Evolutionary conservation across 2,329 filamentous ascomycete genomes (phyloP).

Genomic region (Nemania diffusa): DNA sequence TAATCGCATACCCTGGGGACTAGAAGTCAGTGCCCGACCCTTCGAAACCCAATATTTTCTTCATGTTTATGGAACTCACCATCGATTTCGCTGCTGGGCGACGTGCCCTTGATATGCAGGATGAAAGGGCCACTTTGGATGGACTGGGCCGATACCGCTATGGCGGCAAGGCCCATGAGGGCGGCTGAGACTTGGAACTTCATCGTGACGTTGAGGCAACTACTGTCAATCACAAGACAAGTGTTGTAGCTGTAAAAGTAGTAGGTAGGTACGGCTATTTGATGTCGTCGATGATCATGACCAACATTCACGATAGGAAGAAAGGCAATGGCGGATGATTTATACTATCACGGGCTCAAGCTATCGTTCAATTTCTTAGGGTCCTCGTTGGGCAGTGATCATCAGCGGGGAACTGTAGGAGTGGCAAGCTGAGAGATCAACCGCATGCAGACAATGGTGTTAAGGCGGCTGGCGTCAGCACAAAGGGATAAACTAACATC

Average conservation of each 20-base stretch:
- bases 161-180: conserved; percentile 46
- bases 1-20: conserved; percentile 44
- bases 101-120: conserved; percentile 48
- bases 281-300: conserved; percentile 1
- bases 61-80: conserved; percentile 35
- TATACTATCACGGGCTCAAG: conserved; percentile 25
- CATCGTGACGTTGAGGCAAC: conserved; percentile 41
- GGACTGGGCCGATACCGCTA: conserved; percentile 46
- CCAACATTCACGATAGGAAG: conserved; percentile 5
- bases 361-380: neutral
- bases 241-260: conserved; percentile 3
- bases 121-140: conserved; percentile 50
- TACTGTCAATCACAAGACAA: neutral
- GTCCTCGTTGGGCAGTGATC: conserved; percentile 28
- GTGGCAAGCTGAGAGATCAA: conserved; percentile 7
- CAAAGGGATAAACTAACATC: neutral
- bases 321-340: conserved; percentile 9
- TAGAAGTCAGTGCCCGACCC: conserved; percentile 24
- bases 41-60: neutral
- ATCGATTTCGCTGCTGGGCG: conserved; percentile 42
- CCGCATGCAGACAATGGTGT: conserved; percentile 20
- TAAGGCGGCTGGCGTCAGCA: conserved; percentile 25
- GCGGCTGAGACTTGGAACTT: conserved; percentile 44
- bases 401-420: conserved; percentile 23
- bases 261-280: conserved; percentile 13